Evolutionary conservation across 1,284 basidiomycete genomes (phyloP), one percentile per base, ranked within the genome.

Genomic region (Cryptococcus jaspeensis): DNA sequence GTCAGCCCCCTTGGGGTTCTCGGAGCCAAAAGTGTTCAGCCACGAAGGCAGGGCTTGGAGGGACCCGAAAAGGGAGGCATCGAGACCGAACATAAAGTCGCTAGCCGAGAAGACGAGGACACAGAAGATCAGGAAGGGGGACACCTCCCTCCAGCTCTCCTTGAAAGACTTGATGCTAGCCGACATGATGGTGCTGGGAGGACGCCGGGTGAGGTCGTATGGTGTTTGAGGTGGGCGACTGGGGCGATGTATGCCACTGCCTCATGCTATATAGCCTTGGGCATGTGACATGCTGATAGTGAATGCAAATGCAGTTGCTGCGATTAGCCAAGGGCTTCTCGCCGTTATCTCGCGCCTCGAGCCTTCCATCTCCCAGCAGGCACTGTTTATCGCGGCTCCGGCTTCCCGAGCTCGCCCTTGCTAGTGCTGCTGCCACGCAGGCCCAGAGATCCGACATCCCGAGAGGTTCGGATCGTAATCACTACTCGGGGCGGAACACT

Each of bases 11-110:
- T 36, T 47, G 11, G 45, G 20, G 28, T 59, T 43, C 39, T 18
- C n/a, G 18, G 37, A 41, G 7, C 61, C 63, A 47, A 65, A 65
- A 13, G 40, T 20, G 23, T 47, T 47, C 12, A 65, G 59, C 23
- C 38, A 65, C 0, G 52, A 50, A 8, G 63, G 63, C 20, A 65
- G 40, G 38, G 58, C 61, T 52, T 65, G 61, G 6, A 62, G 42
- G 18, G 50, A 49, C 8, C 61, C 60, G 39, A 65, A 62, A 5
- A 53, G 52, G 7, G 48, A 45, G 25, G 52, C 53, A 51, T 65
- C 60, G 28, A 61, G 54, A 36, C 62, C 62, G 41, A 64, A 64
- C 4, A 59, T 41, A 32, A 63, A 42, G 50, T 63, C 55, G 43
- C 50, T 56, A 28, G 44, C 49, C 37, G 52, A 37, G 56, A 61